Percentiles rank a stretch among this genome's conserved stretches.
These are phyloP conservation scores for Neckera pumila DNA, from an alignment of 225 moss, liverwort and hornwort genomes.

Conservation along the genomic window DNA sequence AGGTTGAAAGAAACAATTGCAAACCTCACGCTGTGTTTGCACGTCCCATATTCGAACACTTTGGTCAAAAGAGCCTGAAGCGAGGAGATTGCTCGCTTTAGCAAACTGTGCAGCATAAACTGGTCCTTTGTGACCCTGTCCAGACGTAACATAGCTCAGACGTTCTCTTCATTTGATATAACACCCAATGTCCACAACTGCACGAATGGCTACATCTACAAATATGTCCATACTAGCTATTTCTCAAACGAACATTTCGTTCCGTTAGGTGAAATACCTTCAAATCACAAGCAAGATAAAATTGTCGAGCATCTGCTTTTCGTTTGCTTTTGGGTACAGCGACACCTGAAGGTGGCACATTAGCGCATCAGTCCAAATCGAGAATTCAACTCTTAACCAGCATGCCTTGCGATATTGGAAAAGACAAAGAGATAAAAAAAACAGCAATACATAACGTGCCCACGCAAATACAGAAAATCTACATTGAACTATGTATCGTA, in stretches of 20 bases:
- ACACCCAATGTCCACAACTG: neutral
- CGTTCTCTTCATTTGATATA: neutral
- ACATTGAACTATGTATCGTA: neutral
- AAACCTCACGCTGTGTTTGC: slow-evolving; percentile 75
- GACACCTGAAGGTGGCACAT: slow-evolving; percentile 38
- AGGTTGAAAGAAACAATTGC: neutral
- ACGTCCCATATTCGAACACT: slow-evolving; percentile 94
- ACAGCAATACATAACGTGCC: neutral
- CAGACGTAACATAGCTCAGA: neutral
- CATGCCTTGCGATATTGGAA: neutral
- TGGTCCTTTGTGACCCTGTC: slow-evolving; percentile 84
- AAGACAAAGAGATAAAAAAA: neutral
- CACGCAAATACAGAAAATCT: neutral
- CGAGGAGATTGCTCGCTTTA: slow-evolving; percentile 65
- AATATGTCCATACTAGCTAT: neutral
- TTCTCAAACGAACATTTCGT: neutral
- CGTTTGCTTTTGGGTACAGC: slow-evolving; percentile 62
- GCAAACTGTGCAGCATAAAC: slow-evolving; percentile 92
- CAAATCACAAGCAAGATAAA: slow-evolving; percentile 74
- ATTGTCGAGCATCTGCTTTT: slow-evolving; percentile 74
- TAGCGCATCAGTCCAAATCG: neutral
- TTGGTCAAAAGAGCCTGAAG: slow-evolving; percentile 87
- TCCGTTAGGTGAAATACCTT: slow-evolving; percentile 35
- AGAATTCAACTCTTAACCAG: neutral
- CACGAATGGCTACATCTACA: neutral